These are phyloP conservation scores for Ajuga reptans DNA, from an alignment of 305 asterid genomes.

Conservation along the genomic window DNA sequence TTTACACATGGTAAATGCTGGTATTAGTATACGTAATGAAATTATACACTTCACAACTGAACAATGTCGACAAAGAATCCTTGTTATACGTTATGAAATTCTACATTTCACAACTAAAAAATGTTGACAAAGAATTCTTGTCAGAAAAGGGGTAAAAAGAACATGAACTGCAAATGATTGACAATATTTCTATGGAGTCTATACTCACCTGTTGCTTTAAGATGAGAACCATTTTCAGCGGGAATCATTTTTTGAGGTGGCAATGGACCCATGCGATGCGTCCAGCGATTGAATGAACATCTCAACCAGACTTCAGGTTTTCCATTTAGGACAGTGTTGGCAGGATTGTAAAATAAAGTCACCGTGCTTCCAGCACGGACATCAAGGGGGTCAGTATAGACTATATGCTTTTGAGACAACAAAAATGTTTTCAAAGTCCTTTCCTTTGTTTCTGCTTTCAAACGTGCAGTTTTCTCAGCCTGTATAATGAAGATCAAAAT, in stretches of 20 bases:
- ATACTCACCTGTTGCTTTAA: slow-evolving; percentile 65
- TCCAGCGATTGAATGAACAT: slow-evolving; percentile 96
- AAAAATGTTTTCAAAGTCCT: slow-evolving; percentile 68
- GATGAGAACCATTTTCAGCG: slow-evolving; percentile 58
- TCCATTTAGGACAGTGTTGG: slow-evolving; percentile 78
- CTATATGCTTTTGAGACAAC: slow-evolving; percentile 85
- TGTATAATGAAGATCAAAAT: slow-evolving; percentile 31
- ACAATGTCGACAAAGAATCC: neutral
- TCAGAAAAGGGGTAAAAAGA: neutral
- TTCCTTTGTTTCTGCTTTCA: slow-evolving; percentile 68
- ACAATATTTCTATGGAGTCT: neutral
- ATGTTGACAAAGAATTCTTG: neutral
- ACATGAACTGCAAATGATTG: slow-evolving; percentile 4
- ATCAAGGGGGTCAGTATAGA: slow-evolving; percentile 86
- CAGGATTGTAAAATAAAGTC: slow-evolving; percentile 72
- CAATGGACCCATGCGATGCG: slow-evolving; percentile 73
- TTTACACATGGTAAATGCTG: neutral
- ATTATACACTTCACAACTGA: neutral
- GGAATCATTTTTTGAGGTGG: slow-evolving; percentile 84
- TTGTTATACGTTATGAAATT: neutral
- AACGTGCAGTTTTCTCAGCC: slow-evolving; percentile 67
- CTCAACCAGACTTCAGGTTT: slow-evolving; percentile 94
- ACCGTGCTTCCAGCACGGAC: slow-evolving; percentile 81
- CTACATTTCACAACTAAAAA: neutral
- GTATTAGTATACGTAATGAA: neutral